Conservation (phyloP, 164 flowering plant species). For the Macadamia integrifolia region DNA sequence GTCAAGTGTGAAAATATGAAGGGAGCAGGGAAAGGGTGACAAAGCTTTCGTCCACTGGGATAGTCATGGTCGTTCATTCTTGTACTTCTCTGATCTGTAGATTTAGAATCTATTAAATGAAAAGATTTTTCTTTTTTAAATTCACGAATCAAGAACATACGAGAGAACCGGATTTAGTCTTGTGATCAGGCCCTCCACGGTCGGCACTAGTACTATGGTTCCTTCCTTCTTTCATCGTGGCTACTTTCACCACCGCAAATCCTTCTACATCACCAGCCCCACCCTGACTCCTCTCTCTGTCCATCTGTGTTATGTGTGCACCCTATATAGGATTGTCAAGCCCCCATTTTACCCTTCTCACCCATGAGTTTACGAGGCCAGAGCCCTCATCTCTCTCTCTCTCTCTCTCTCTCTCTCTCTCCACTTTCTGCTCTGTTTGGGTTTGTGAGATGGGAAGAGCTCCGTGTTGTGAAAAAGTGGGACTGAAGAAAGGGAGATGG, state of each 20-base stretch:
- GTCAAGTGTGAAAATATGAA: too few species aligned
- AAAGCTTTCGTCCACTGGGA: too few species aligned
- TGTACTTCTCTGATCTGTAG: too few species aligned
- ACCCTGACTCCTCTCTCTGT: not conserved
- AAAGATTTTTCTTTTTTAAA: too few species aligned
- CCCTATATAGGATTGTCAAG: too few species aligned
- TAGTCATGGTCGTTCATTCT: too few species aligned
- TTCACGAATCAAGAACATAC: too few species aligned
- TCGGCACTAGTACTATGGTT: slow-evolving; percentile 45
- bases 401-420: not conserved
- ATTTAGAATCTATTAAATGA: too few species aligned
- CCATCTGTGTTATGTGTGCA: not conserved
- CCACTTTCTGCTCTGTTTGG: too few species aligned
- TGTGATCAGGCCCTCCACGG: slow-evolving; percentile 29
- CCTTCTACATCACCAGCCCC: not conserved
- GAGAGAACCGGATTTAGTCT: too few species aligned
- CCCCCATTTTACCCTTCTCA: not conserved
- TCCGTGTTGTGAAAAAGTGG: slow-evolving; percentile 93
- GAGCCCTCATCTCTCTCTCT: too few species aligned
- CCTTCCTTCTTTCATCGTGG: slow-evolving; percentile 31
- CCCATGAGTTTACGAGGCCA: not conserved
- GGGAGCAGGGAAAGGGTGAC: too few species aligned
- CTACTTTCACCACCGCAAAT: slow-evolving; percentile 23
- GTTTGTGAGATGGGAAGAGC: slow-evolving; percentile 64
- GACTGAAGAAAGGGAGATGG: slow-evolving; percentile 86